Evolutionary conservation across 2,329 filamentous ascomycete genomes (phyloP), one percentile per base, ranked within the genome.

Genomic region (Mollisia scopiformis): DNA sequence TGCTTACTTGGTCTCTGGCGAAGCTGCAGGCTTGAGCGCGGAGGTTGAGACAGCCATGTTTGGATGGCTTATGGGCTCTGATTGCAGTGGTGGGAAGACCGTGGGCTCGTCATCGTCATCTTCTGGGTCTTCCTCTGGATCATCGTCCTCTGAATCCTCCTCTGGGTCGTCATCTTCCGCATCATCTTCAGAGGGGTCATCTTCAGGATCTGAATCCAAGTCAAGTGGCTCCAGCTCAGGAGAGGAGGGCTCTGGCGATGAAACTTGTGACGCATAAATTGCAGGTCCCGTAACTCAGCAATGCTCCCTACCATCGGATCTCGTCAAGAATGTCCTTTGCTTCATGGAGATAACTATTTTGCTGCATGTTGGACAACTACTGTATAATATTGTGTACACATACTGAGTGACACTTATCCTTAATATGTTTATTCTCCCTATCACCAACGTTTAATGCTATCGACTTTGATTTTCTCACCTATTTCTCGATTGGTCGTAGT

Each of bases 1-100:
- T 30, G 55, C 43, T 19, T 57, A 37, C 55, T 41, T 57, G 55
- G 25, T 25, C 23, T 33, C 30, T 19, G 51, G 31, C n/a, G 51
- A 37, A 21, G 51, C 30, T 27, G 51, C 21, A 10, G 13, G 13
- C 13, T 16, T 33, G 51, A 37, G 51, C 14, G 19, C 21, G 16
- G 31, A 53, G 3, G 33, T 37, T 39, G 4, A 53, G 19, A 19
- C 23, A 13, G 30, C 51, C 2, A 21, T 53, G 30, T 53, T 35
- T 27, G 51, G 51, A 21, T 53, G 51, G 51, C 6, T 53, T 21
- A 53, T 33, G 27, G 51, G 51, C 13, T 33, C 16, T 2, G 51
- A 53, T 11, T 53, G 51, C 23, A 28, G 43, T 14, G 11, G 23
- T 27, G 43, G 7, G 4, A 43, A 43, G 39, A 21, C 39, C 6